phyloP scores from a whole-genome alignment of 306 rosid species.

The Dryas octopetala region DNA sequence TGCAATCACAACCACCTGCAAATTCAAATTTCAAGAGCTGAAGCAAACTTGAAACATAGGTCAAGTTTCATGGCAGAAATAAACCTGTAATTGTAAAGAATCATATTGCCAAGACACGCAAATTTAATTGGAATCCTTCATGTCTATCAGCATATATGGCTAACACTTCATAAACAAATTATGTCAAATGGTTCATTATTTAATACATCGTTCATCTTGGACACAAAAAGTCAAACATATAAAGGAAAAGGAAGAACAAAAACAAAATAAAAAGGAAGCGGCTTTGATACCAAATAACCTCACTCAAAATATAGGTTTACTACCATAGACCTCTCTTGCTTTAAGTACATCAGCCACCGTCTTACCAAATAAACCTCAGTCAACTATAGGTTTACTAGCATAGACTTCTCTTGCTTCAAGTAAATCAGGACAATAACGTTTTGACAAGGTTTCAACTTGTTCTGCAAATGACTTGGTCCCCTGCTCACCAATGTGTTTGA shows the following conservation, averaged over 20 bases:
- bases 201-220: neutral
- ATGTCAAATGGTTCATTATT: neutral
- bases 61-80: neutral
- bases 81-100: too few species aligned
- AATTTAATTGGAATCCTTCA: neutral
- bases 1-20: too few species aligned
- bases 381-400: constrained; percentile 44
- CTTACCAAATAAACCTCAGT: constrained; percentile 22
- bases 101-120: neutral
- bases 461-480: constrained; percentile 60
- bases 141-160: neutral
- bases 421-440: constrained; percentile 53
- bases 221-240: neutral
- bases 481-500: constrained; percentile 54
- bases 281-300: neutral
- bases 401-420: constrained; percentile 59
- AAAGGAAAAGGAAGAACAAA: neutral
- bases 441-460: constrained; percentile 65
- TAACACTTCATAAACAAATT: neutral
- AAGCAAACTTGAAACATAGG: too few species aligned
- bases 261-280: neutral
- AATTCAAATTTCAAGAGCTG: too few species aligned
- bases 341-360: neutral
- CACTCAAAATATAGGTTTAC: neutral
- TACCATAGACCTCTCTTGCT: neutral